Evolutionary conservation across 177 flowering plant species (phyloP).

Genomic region (Vitis hybrid): DNA sequence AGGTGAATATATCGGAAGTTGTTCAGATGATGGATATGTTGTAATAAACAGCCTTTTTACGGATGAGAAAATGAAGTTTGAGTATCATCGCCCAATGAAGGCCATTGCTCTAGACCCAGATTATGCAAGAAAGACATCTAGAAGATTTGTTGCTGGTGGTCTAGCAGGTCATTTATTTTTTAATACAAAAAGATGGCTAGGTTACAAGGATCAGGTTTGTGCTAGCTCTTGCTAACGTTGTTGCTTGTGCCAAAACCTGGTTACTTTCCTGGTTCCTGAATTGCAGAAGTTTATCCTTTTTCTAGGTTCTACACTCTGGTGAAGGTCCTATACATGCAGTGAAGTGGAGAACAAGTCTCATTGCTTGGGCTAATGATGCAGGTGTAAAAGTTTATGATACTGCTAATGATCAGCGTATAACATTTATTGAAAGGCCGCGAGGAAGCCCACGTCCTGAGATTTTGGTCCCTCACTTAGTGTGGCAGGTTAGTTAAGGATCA

Average conservation of each 20-base stretch:
- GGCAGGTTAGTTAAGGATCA: slow-evolving; percentile 75
- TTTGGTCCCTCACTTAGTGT: slow-evolving; percentile 87
- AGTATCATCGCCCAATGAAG: slow-evolving; percentile 97
- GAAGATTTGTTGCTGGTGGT: slow-evolving; percentile 97
- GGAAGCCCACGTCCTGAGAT: slow-evolving; percentile 92
- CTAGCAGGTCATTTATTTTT: slow-evolving; percentile 86
- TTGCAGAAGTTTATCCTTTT: not conserved
- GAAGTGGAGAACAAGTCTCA: slow-evolving; percentile 89
- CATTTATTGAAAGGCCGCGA: slow-evolving; percentile 94
- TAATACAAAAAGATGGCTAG: slow-evolving; percentile 88
- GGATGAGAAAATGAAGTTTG: slow-evolving; percentile 85
- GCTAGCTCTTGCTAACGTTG: not conserved
- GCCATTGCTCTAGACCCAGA: slow-evolving; percentile 94
- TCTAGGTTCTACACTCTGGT: slow-evolving; percentile 91
- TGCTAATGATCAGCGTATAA: slow-evolving; percentile 85
- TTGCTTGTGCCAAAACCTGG: not conserved
- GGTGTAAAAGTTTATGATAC: slow-evolving; percentile 97
- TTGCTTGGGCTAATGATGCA: slow-evolving; percentile 99
- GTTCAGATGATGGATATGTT: slow-evolving; percentile 97
- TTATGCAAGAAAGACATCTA: slow-evolving; percentile 71
- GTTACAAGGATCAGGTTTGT: slow-evolving; percentile 88
- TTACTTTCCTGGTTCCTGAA: not conserved
- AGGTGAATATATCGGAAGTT: slow-evolving; percentile 94
- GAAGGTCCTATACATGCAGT: slow-evolving; percentile 98
- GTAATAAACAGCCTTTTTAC: slow-evolving; percentile 86